phyloP scores from a whole-genome alignment of 2,329 filamentous ascomycete species.

The Xylaria arbuscula region DNA sequence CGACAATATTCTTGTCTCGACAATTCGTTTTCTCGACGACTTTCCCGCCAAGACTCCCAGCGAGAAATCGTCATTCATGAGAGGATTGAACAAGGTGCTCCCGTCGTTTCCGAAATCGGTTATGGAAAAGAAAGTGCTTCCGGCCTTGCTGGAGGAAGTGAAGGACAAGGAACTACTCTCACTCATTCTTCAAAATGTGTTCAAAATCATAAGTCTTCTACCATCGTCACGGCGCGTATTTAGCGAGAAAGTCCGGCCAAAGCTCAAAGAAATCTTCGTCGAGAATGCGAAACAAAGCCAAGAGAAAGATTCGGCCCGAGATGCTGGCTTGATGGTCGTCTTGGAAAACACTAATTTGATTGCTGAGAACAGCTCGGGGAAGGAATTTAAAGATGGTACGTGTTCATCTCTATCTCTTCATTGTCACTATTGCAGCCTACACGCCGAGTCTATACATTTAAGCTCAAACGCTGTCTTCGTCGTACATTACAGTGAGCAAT shows the following conservation, averaged over 20 bases:
- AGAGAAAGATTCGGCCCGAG: conserved; percentile 84
- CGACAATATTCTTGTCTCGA: conserved; percentile 95
- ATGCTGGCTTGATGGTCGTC: conserved; percentile 91
- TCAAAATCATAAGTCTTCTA: conserved; percentile 85
- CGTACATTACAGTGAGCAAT: neutral
- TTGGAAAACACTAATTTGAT: conserved; percentile 84
- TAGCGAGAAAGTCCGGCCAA: conserved; percentile 86
- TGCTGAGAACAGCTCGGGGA: conserved; percentile 83
- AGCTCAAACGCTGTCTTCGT: neutral
- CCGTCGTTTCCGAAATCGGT: conserved; percentile 94
- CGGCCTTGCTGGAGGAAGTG: conserved; percentile 88
- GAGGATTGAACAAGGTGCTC: conserved; percentile 85
- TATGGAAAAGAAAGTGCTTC: conserved; percentile 92
- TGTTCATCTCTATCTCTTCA: neutral
- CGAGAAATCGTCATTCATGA: conserved; percentile 92
- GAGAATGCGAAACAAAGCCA: conserved; percentile 66
- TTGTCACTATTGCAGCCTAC: neutral
- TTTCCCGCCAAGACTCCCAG: conserved; percentile 91
- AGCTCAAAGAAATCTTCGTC: conserved; percentile 84
- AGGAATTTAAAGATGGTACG: conserved; percentile 91
- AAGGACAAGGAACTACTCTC: conserved; percentile 91
- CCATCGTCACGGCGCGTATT: conserved; percentile 83
- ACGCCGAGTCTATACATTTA: neutral
- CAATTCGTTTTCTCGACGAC: conserved; percentile 91
- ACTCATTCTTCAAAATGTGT: conserved; percentile 88